Conservation (phyloP, 805 yeast genomes). For the Wickerhamiella slavikovae region DNA sequence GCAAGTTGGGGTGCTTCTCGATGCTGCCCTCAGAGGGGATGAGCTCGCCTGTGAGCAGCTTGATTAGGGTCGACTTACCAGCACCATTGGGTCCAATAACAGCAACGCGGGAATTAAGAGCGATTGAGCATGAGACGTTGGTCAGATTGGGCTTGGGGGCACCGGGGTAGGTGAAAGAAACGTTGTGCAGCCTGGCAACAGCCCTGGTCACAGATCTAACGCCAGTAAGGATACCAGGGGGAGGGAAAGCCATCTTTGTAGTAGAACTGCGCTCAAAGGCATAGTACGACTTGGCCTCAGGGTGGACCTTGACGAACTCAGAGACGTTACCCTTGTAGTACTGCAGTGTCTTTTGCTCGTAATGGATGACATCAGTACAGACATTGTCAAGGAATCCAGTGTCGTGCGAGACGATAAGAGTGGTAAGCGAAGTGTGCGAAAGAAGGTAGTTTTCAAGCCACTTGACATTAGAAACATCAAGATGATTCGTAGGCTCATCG, state of each 20-base stretch:
- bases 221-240: conserved; percentile 95
- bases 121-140: conserved; percentile 72
- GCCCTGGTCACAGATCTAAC: conserved; percentile 88
- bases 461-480: conserved; percentile 81
- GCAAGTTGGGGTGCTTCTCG: conserved; percentile 93
- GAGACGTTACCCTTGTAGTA: conserved; percentile 93
- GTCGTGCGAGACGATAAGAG: conserved; percentile 93
- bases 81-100: conserved; percentile 97
- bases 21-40: conserved; percentile 75
- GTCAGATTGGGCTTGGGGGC: conserved; percentile 62
- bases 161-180: conserved; percentile 80
- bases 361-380: conserved; percentile 91
- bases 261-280: conserved; percentile 82
- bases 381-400: conserved; percentile 90
- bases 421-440: conserved; percentile 70
- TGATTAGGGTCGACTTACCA: conserved; percentile 91
- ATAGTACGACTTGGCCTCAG: conserved; percentile 92
- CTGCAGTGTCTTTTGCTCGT: conserved; percentile 83
- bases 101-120: conserved; percentile 92
- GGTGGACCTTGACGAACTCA: conserved; percentile 74
- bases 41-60: conserved; percentile 78
- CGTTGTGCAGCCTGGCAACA: conserved; percentile 70
- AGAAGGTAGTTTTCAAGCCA: conserved; percentile 84
- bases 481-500: conserved; percentile 97
- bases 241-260: conserved; percentile 95